Conservation (phyloP, 306 rosid species). For the Argentina anserina region DNA sequence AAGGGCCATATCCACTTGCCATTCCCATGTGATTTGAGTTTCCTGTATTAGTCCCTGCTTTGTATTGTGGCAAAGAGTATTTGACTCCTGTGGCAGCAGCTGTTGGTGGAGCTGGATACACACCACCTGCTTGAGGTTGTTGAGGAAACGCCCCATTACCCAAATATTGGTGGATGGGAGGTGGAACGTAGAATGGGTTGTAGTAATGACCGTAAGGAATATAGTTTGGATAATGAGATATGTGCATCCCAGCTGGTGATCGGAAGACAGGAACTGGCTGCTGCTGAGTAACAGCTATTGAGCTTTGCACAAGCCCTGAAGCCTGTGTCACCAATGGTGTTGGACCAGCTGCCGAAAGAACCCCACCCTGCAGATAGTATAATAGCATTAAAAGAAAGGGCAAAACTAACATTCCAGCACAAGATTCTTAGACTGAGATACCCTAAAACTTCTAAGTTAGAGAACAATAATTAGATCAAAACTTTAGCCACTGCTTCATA, state of each 20-base stretch:
- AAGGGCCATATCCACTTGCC: conserved; percentile 73
- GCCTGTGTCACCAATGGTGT: conserved; percentile 77
- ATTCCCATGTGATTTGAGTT: conserved; percentile 73
- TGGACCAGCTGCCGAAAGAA: conserved; percentile 68
- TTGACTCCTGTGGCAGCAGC: conserved; percentile 71
- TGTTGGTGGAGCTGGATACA: conserved; percentile 71
- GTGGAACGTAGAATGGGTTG: conserved; percentile 75
- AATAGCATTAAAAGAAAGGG: conserved; percentile 16
- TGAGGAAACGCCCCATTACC: conserved; percentile 87
- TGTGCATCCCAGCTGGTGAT: conserved; percentile 72
- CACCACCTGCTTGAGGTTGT: conserved; percentile 79
- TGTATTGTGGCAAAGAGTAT: conserved; percentile 85
- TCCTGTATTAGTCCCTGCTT: conserved; percentile 67
- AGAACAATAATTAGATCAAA: neutral
- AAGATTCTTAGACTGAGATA: neutral
- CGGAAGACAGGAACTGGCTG: conserved; percentile 86
- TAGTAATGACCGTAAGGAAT: conserved; percentile 80
- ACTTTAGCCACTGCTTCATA: neutral
- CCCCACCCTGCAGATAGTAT: conserved; percentile 67
- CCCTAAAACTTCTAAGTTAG: neutral
- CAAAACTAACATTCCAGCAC: neutral
- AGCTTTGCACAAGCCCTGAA: conserved; percentile 86
- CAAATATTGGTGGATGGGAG: conserved; percentile 86
- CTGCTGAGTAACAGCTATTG: conserved; percentile 83
- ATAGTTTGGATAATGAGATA: conserved; percentile 87